phyloP scores from a whole-genome alignment of 176 grass and related monocot genomes.

The Carex kokanica region DNA sequence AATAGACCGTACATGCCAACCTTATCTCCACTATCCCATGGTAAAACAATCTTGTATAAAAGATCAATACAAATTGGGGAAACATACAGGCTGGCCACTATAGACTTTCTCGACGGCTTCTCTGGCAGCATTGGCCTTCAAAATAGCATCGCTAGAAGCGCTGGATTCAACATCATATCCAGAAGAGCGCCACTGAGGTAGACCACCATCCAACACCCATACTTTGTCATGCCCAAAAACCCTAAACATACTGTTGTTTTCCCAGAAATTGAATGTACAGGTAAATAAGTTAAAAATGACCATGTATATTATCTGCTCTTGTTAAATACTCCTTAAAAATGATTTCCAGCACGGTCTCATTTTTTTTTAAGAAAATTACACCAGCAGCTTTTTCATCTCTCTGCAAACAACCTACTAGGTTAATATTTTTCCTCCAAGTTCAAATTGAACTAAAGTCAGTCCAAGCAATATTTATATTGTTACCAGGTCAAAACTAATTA shows the following conservation, averaged over 20 bases:
- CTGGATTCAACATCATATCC: slow-evolving; percentile 97
- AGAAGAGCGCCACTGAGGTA: slow-evolving; percentile 79
- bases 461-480: neutral
- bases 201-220: slow-evolving; percentile 94
- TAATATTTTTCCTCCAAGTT: neutral
- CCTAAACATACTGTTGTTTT: slow-evolving; percentile 80
- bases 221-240: slow-evolving; percentile 88
- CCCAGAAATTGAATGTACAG: neutral
- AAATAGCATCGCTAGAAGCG: slow-evolving; percentile 82
- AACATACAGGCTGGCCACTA: slow-evolving; percentile 62
- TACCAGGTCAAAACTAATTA: neutral
- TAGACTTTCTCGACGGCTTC: slow-evolving; percentile 96
- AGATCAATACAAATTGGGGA: neutral
- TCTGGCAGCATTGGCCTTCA: slow-evolving; percentile 77
- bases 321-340: neutral
- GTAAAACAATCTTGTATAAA: neutral
- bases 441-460: neutral
- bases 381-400: neutral
- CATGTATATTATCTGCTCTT: neutral
- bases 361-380: neutral
- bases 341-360: neutral
- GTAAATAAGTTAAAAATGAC: neutral
- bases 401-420: neutral
- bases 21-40: neutral
- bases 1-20: neutral